A percentile compares a stretch with the other conserved stretches of the same genome.
These are phyloP conservation scores for Anastatica hierochuntica DNA, from an alignment of 345 rosid species.

Conservation along the genomic window DNA sequence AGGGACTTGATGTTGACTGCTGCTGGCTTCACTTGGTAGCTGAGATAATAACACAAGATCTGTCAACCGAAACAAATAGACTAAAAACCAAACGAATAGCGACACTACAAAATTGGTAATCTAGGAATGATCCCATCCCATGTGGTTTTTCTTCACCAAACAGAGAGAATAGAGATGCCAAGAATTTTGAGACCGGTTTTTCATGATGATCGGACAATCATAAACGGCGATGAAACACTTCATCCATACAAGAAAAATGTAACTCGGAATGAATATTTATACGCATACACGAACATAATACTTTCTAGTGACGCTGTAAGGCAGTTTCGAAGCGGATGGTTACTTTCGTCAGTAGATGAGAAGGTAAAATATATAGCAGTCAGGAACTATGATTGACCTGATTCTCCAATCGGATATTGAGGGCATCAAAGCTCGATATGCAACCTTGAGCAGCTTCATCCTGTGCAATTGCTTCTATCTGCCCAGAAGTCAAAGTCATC, in stretches of 20 bases:
- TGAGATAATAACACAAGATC: slow-evolving; percentile 18
- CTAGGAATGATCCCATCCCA: too few species aligned
- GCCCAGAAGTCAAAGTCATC: slow-evolving; percentile 10
- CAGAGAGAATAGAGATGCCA: too few species aligned
- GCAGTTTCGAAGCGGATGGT: too few species aligned
- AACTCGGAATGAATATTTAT: background rate
- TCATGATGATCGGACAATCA: too few species aligned
- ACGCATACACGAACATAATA: background rate
- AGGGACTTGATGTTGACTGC: slow-evolving; percentile 36
- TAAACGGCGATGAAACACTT: too few species aligned
- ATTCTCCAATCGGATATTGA: slow-evolving; percentile 58
- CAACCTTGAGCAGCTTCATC: slow-evolving; percentile 58
- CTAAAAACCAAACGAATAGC: background rate
- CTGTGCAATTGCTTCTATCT: slow-evolving; percentile 77
- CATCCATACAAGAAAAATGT: background rate
- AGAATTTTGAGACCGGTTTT: too few species aligned
- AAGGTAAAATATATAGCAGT: background rate
- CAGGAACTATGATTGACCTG: slow-evolving; percentile 43
- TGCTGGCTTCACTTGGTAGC: slow-evolving; percentile 32
- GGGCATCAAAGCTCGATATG: slow-evolving; percentile 60
- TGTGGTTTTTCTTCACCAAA: too few species aligned
- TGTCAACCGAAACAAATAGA: slow-evolving; percentile 4
- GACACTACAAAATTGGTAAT: too few species aligned
- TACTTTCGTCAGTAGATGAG: too few species aligned
- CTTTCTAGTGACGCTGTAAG: slow-evolving; percentile 3